A percentile compares a stretch with the other conserved stretches of the same genome.
Evolutionary conservation across 129 eudicot genomes (phyloP).

Genomic region (Flaveria sonorensis): DNA sequence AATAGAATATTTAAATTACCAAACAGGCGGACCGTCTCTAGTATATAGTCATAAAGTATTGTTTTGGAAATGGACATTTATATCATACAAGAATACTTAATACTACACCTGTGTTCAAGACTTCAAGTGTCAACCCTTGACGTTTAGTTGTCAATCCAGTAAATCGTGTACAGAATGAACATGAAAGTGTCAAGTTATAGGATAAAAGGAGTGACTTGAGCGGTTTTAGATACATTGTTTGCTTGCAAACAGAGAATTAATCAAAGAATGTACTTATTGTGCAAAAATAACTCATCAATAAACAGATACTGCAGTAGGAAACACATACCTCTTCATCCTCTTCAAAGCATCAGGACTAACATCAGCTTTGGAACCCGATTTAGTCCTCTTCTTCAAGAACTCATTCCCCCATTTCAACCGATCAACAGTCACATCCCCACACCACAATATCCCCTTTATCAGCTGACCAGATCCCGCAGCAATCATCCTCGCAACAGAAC

Average conservation of each 20-base stretch:
- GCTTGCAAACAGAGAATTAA: not conserved
- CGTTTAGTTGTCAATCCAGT: not conserved
- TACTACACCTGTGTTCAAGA: not conserved
- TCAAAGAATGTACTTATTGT: not conserved
- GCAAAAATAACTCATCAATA: not conserved
- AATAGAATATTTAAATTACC: no score
- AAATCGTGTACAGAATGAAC: not conserved
- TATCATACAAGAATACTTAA: not conserved
- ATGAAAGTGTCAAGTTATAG: not conserved
- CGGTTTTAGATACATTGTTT: not conserved
- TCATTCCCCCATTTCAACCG: constrained; percentile 86
- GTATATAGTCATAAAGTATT: no score
- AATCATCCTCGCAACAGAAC: constrained; percentile 65
- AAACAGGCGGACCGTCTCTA: no score
- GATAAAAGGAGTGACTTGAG: not conserved
- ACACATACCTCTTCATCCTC: constrained; percentile 66
- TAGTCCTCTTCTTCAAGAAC: constrained; percentile 57
- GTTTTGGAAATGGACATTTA: not conserved
- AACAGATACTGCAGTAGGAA: not conserved
- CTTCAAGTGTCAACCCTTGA: not conserved
- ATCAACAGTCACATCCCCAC: constrained; percentile 92
- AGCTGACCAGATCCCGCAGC: constrained; percentile 84
- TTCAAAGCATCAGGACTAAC: constrained; percentile 63
- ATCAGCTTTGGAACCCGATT: constrained; percentile 39
- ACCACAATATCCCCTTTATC: constrained; percentile 94